These are phyloP conservation scores for Lagenidium sp. DNA, from an alignment of 352 stramenopile genomes.

Conservation along the genomic window DNA sequence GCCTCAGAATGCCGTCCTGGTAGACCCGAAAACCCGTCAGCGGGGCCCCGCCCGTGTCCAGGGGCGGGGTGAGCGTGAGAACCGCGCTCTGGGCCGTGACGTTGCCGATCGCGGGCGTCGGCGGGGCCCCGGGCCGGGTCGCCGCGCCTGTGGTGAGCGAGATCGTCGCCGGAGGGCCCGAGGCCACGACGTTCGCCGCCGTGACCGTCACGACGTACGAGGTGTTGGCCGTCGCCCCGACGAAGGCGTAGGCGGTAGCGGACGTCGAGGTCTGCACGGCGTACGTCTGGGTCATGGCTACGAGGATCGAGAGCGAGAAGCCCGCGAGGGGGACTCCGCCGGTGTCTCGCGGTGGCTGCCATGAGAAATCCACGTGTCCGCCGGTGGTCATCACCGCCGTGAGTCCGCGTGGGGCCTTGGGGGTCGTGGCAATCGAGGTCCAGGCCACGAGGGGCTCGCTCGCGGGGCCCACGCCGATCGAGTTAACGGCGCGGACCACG, in stretches of 20 bases:
- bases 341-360: conserved; percentile 20
- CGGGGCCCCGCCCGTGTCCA: conserved; percentile 24
- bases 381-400: conserved; percentile 12
- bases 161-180: conserved; percentile 1
- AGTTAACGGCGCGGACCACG: conserved; percentile 27
- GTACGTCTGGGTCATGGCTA: not conserved
- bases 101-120: conserved; percentile 13
- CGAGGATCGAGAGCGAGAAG: conserved; percentile 11
- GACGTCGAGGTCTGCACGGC: not conserved
- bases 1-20: conserved; percentile 24
- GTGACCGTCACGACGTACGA: conserved; percentile 20
- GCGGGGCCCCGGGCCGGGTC: conserved; percentile 14
- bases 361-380: conserved; percentile 20
- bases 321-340: conserved; percentile 24
- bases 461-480: conserved; percentile 14
- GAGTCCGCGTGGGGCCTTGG: not conserved
- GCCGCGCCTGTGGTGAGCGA: conserved; percentile 19
- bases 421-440: conserved; percentile 18
- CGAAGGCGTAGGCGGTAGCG: conserved; percentile 2
- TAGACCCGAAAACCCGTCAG: conserved; percentile 28
- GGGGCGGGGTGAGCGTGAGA: conserved; percentile 21
- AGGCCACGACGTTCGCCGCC: conserved; percentile 17
- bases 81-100: conserved; percentile 21
- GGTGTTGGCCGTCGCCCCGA: conserved; percentile 14
- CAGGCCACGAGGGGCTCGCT: conserved; percentile 19